These are phyloP conservation scores for Bruguiera gymnorhiza DNA, from an alignment of 345 rosid species.

Conservation along the genomic window DNA sequence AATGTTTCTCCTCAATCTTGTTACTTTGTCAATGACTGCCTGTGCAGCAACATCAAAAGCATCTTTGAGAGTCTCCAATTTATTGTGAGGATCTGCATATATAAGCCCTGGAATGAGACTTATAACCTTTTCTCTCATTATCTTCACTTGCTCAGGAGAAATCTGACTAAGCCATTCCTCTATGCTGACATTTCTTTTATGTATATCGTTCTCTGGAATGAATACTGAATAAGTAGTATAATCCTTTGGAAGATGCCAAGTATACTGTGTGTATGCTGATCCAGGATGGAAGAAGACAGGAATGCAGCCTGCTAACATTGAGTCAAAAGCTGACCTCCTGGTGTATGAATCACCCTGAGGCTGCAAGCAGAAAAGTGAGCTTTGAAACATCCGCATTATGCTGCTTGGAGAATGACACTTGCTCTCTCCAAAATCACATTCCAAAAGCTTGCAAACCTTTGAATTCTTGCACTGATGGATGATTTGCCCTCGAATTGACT, in stretches of 20 bases:
- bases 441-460: constrained; percentile 56
- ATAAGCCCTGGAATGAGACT: constrained; percentile 64
- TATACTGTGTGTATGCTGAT: constrained; percentile 83
- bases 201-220: constrained; percentile 77
- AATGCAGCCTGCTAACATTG: constrained; percentile 84
- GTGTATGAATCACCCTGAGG: constrained; percentile 96
- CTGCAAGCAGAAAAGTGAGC: constrained; percentile 78
- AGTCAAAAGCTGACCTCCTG: constrained; percentile 79
- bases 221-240: constrained; percentile 74
- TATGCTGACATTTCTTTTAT: constrained; percentile 66
- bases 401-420: constrained; percentile 93
- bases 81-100: constrained; percentile 76
- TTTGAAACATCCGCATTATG: constrained; percentile 82
- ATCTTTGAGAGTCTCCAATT: constrained; percentile 57
- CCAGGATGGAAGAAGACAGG: constrained; percentile 94
- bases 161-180: constrained; percentile 68
- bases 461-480: constrained; percentile 66
- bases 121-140: constrained; percentile 71
- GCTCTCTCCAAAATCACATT: constrained; percentile 89
- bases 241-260: constrained; percentile 90
- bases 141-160: constrained; percentile 63
- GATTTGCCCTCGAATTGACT: constrained; percentile 82
- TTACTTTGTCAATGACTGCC: constrained; percentile 72
- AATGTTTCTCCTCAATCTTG: constrained; percentile 74
- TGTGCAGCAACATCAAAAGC: constrained; percentile 82